Percentiles rank a stretch among this genome's conserved stretches.
Conservation (phyloP, 2,329 filamentous ascomycete species). For the Ophiostoma pallidulum region DNA sequence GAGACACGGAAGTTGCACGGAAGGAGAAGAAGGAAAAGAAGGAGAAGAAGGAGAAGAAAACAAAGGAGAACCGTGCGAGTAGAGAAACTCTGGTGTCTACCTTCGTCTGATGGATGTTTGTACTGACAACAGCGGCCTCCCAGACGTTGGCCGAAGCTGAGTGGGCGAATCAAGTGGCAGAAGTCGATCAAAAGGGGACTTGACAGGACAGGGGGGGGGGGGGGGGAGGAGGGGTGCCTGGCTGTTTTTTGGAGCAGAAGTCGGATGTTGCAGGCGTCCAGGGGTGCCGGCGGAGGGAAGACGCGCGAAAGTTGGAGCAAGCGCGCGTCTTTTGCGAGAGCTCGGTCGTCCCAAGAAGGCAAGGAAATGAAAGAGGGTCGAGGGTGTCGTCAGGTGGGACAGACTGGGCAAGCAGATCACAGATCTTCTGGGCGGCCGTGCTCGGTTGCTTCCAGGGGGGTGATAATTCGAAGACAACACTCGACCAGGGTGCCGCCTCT, state of each 20-base stretch:
- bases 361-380: background rate
- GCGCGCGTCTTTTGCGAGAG: constrained; percentile 26
- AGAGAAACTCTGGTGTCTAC: constrained; percentile 1
- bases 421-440: constrained; percentile 8
- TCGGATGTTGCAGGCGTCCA: background rate
- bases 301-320: constrained; percentile 24
- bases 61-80: background rate
- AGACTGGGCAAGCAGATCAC: constrained; percentile 7
- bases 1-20: background rate
- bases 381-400: constrained; percentile 7
- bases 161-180: constrained; percentile 11
- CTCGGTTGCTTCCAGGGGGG: constrained; percentile 1
- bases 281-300: constrained; percentile 16
- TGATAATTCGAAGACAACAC: constrained; percentile 4
- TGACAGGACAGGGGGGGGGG: no score
- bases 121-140: constrained; percentile 3
- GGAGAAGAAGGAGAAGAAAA: background rate
- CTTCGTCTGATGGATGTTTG: background rate
- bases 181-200: constrained; percentile 5
- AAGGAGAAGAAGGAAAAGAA: background rate
- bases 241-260: constrained; percentile 14
- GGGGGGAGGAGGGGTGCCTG: constrained; percentile 13
- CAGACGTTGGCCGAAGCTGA: background rate
- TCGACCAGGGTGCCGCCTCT: constrained; percentile 2
- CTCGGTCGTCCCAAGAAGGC: background rate